phyloP scores from a whole-genome alignment of 441 rosid genomes.

The Breynia disticha region DNA sequence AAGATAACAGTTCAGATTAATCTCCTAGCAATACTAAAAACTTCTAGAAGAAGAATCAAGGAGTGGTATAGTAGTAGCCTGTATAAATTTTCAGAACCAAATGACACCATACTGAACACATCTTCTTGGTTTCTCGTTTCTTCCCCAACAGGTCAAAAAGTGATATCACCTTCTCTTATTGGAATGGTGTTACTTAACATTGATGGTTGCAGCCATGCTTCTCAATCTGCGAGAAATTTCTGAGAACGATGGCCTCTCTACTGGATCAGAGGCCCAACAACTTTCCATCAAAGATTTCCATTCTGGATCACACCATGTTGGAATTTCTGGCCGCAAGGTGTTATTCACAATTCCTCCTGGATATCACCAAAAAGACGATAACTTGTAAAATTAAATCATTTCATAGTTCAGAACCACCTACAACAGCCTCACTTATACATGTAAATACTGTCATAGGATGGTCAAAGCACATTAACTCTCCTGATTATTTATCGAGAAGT shows the following conservation, averaged over 20 bases:
- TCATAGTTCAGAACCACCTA: neutral
- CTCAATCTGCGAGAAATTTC: conserved; percentile 78
- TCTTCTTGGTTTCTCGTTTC: conserved; percentile 9
- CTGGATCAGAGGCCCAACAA: conserved; percentile 81
- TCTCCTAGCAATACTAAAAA: too few relatives aligned
- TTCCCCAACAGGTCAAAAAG: conserved; percentile 8
- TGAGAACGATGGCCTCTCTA: conserved; percentile 76
- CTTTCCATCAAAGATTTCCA: conserved; percentile 93
- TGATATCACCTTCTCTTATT: conserved; percentile 10
- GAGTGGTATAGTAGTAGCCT: neutral
- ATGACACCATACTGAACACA: neutral
- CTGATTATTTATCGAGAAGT: too few relatives aligned
- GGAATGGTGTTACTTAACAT: conserved; percentile 43
- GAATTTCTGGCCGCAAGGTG: conserved; percentile 82
- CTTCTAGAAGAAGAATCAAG: too few relatives aligned
- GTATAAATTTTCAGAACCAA: conserved; percentile 3
- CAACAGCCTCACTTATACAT: too few relatives aligned
- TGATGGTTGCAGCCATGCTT: conserved; percentile 88
- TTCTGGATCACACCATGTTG: conserved; percentile 98
- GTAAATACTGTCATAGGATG: too few relatives aligned
- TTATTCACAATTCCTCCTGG: conserved; percentile 97
- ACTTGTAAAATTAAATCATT: neutral
- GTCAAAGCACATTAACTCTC: too few relatives aligned
- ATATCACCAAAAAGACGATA: neutral
- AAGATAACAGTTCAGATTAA: conserved; percentile 7